Evolutionary conservation across 2,329 filamentous ascomycete genomes (phyloP).

Genomic region (Talaromyces sp.): DNA sequence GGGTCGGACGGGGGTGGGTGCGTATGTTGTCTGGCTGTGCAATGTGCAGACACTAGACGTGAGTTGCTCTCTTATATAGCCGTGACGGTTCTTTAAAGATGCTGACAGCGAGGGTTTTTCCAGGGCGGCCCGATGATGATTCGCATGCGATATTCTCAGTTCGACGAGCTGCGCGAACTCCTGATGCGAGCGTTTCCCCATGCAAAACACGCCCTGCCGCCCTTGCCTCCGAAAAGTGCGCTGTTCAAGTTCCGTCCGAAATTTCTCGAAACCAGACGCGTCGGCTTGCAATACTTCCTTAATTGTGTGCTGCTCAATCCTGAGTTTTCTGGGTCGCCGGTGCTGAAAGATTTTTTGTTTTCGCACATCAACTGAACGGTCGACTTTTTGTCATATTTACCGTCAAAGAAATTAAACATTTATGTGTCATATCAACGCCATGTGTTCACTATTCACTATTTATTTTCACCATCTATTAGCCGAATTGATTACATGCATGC

Average conservation of each 20-base stretch:
- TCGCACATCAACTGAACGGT: slow-evolving; percentile 5
- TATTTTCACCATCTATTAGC: neutral
- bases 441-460: neutral
- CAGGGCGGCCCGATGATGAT: slow-evolving; percentile 54
- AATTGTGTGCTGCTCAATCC: slow-evolving; percentile 91
- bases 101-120: slow-evolving; percentile 14
- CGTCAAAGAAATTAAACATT: neutral
- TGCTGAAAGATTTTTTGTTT: slow-evolving; percentile 11
- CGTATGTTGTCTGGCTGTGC: slow-evolving; percentile 94
- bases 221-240: slow-evolving; percentile 83
- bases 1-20: slow-evolving; percentile 61
- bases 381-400: neutral
- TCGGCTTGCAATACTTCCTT: slow-evolving; percentile 84
- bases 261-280: slow-evolving; percentile 79
- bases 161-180: slow-evolving; percentile 71
- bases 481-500: neutral
- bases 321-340: slow-evolving; percentile 73
- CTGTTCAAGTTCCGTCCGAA: slow-evolving; percentile 72
- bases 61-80: slow-evolving; percentile 27
- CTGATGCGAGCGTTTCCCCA: slow-evolving; percentile 77
- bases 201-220: slow-evolving; percentile 79
- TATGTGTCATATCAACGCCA: neutral
- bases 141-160: slow-evolving; percentile 79
- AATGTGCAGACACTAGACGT: slow-evolving; percentile 80
- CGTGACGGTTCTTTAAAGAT: no score